Conservation (phyloP, 2,329 filamentous ascomycete species). For the Beauveria sp. region DNA sequence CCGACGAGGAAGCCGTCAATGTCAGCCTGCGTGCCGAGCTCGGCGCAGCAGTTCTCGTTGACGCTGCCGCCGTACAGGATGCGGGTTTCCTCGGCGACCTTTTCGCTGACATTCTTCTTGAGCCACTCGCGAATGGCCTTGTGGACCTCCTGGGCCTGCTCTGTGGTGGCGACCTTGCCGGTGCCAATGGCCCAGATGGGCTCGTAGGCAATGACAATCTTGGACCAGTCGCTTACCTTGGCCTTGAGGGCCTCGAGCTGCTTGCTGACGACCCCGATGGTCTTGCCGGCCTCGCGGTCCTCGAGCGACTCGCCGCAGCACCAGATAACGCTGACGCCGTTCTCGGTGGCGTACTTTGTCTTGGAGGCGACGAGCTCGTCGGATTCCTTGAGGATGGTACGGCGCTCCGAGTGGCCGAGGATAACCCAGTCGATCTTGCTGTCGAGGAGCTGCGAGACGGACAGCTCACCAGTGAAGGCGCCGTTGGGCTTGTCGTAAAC, state of each 20-base stretch:
- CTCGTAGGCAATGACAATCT: slow-evolving; percentile 96
- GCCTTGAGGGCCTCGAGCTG: slow-evolving; percentile 79
- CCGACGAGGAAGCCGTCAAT: slow-evolving; percentile 98
- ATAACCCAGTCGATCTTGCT: slow-evolving; percentile 82
- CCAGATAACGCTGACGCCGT: slow-evolving; percentile 84
- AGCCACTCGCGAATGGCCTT: slow-evolving; percentile 88
- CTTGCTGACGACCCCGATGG: slow-evolving; percentile 73
- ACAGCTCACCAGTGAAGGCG: slow-evolving; percentile 96
- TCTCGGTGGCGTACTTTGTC: slow-evolving; percentile 86
- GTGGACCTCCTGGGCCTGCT: slow-evolving; percentile 92
- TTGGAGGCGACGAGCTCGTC: slow-evolving; percentile 84
- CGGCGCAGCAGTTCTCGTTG: slow-evolving; percentile 95
- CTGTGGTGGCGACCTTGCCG: slow-evolving; percentile 80
- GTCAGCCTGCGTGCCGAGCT: slow-evolving; percentile 84
- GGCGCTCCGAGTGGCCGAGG: slow-evolving; percentile 90
- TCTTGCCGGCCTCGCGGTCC: slow-evolving; percentile 80
- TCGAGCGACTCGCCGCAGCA: slow-evolving; percentile 96
- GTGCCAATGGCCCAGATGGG: slow-evolving; percentile 96
- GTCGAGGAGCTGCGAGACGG: slow-evolving; percentile 84
- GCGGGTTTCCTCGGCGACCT: slow-evolving; percentile 76
- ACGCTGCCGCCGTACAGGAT: slow-evolving; percentile 97
- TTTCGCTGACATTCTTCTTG: slow-evolving; percentile 63
- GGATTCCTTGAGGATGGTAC: slow-evolving; percentile 79
- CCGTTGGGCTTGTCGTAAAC: slow-evolving; percentile 96
- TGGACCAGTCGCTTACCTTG: slow-evolving; percentile 77